These are phyloP conservation scores for Phytophthora quininea DNA, from an alignment of 352 stramenopile genomes.

Conservation along the genomic window DNA sequence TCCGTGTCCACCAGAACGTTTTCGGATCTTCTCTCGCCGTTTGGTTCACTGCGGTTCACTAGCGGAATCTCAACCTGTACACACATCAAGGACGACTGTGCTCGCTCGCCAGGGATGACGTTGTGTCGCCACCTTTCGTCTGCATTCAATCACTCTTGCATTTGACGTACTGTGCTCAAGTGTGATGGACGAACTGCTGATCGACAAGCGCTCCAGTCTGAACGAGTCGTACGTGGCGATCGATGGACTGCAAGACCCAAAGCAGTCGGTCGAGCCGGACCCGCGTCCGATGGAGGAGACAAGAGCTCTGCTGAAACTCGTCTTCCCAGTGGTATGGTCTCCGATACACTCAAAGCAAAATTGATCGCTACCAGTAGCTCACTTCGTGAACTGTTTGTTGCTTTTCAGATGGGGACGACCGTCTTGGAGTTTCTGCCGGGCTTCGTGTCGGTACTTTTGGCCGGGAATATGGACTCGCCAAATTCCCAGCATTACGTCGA, in stretches of 20 bases:
- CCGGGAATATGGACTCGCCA: constrained; percentile 61
- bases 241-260: background rate
- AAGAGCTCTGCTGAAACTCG: constrained; percentile 44
- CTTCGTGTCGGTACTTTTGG: constrained; percentile 54
- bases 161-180: background rate
- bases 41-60: background rate
- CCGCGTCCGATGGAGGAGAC: constrained; percentile 28
- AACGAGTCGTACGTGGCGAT: constrained; percentile 18
- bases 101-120: background rate
- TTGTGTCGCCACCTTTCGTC: background rate
- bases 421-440: constrained; percentile 46
- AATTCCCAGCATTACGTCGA: constrained; percentile 62
- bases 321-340: constrained; percentile 41
- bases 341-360: background rate
- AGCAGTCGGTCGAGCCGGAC: constrained; percentile 14
- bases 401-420: constrained; percentile 37
- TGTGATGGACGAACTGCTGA: constrained; percentile 19
- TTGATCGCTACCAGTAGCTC: background rate
- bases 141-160: background rate
- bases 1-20: background rate
- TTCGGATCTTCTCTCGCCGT: background rate
- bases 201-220: constrained; percentile 9
- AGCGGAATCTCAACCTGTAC: background rate
- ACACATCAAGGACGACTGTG: background rate
- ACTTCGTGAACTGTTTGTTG: background rate